phyloP scores from a whole-genome alignment of 257 asterid species.

The Paraleonurus japonicus region DNA sequence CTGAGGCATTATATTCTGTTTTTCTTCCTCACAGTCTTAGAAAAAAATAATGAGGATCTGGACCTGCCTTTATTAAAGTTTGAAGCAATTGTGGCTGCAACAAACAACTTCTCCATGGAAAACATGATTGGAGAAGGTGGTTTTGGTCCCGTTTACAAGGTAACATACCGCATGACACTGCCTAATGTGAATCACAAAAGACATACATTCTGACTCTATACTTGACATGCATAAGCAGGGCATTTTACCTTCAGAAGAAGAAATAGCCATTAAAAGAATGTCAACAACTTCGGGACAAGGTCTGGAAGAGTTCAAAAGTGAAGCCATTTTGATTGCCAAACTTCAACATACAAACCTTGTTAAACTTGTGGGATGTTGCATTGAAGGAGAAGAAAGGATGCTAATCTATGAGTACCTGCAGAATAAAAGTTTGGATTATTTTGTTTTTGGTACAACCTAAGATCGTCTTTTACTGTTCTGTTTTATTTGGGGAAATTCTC shows the following conservation, averaged over 20 bases:
- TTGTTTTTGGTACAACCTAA: too few relatives aligned
- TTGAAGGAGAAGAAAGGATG: background rate
- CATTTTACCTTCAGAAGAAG: slow-evolving; percentile 11
- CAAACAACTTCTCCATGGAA: slow-evolving; percentile 34
- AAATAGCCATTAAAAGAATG: slow-evolving; percentile 47
- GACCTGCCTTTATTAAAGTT: slow-evolving; percentile 35
- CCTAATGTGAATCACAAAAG: background rate
- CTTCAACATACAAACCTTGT: background rate
- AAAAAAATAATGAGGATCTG: slow-evolving; percentile 20
- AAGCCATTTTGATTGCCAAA: slow-evolving; percentile 28
- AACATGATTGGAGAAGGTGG: slow-evolving; percentile 32
- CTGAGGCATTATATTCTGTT: background rate
- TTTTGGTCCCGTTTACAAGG: slow-evolving; percentile 48
- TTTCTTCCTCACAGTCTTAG: background rate
- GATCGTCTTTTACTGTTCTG: background rate
- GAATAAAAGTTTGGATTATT: too few relatives aligned
- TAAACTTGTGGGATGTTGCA: background rate
- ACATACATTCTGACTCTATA: background rate
- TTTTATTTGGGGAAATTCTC: background rate
- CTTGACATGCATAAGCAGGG: slow-evolving; percentile 28
- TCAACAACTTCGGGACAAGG: slow-evolving; percentile 43
- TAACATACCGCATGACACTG: slow-evolving; percentile 6
- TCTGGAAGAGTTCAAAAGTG: slow-evolving; percentile 31
- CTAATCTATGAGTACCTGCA: background rate
- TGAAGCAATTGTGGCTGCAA: slow-evolving; percentile 30